Evolutionary conservation across 1,139 yeast genomes (phyloP).

Genomic region (Wickerhamiella infanticola): DNA sequence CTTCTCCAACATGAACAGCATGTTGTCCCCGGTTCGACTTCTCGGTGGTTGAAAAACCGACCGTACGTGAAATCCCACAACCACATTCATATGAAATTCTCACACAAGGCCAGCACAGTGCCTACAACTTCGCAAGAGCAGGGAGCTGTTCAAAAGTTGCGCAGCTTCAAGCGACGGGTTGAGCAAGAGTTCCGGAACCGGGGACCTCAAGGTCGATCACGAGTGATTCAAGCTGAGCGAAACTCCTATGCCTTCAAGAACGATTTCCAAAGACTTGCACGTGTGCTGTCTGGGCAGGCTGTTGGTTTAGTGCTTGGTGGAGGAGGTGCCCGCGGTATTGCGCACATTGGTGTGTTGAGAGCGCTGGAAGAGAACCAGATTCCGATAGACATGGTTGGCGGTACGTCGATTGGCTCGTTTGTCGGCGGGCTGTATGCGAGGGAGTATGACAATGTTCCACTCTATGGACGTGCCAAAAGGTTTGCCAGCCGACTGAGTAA

Average conservation of each 20-base stretch:
- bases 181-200: slow-evolving; percentile 10
- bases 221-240: not conserved
- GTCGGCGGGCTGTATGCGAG: slow-evolving; percentile 91
- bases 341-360: slow-evolving; percentile 83
- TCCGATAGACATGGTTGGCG: slow-evolving; percentile 88
- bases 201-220: not conserved
- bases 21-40: slow-evolving; percentile 75
- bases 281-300: slow-evolving; percentile 82
- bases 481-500: slow-evolving; percentile 75
- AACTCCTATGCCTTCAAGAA: slow-evolving; percentile 38
- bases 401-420: slow-evolving; percentile 91
- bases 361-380: slow-evolving; percentile 90
- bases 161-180: slow-evolving; percentile 10
- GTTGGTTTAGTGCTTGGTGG: slow-evolving; percentile 93
- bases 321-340: slow-evolving; percentile 92
- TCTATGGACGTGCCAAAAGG: slow-evolving; percentile 77
- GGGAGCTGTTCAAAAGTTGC: slow-evolving; percentile 11
- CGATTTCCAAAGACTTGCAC: slow-evolving; percentile 78
- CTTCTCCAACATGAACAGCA: slow-evolving; percentile 68
- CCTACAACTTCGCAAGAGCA: not conserved
- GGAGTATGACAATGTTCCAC: slow-evolving; percentile 81
- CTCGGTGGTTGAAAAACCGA: slow-evolving; percentile 68
- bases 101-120: slow-evolving; percentile 1
- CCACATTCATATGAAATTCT: slow-evolving; percentile 43
- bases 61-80: slow-evolving; percentile 91